Evolutionary conservation across 2,329 filamentous ascomycete genomes (phyloP).

Genomic region (Grosmannia huntii): DNA sequence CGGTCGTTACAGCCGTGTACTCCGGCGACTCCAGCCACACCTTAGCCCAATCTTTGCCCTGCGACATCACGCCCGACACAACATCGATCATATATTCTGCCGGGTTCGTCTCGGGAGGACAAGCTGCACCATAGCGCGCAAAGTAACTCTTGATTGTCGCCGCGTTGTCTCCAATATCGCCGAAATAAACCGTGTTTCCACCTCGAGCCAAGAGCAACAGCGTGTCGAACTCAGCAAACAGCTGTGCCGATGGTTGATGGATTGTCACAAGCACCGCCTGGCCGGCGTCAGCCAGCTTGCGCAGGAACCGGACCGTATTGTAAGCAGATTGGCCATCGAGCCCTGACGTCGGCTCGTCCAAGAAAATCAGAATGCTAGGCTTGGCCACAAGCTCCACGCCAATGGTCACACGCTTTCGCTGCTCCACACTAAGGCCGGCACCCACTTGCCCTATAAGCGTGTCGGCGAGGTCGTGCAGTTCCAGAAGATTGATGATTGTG

Average conservation of each 20-base stretch:
- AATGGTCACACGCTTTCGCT: slow-evolving; percentile 44
- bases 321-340: slow-evolving; percentile 57
- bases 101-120: slow-evolving; percentile 52
- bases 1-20: slow-evolving; percentile 35
- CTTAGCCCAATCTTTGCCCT: slow-evolving; percentile 25
- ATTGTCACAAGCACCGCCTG: slow-evolving; percentile 59
- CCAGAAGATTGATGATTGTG: slow-evolving; percentile 57
- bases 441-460: slow-evolving; percentile 39
- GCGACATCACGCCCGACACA: slow-evolving; percentile 35
- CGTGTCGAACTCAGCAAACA: slow-evolving; percentile 55
- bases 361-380: slow-evolving; percentile 44
- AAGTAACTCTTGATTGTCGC: slow-evolving; percentile 51
- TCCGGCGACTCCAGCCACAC: slow-evolving; percentile 25
- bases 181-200: slow-evolving; percentile 55
- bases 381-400: slow-evolving; percentile 50
- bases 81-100: slow-evolving; percentile 65
- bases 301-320: slow-evolving; percentile 51
- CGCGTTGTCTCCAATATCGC: slow-evolving; percentile 41
- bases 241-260: slow-evolving; percentile 53
- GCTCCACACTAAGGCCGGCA: slow-evolving; percentile 36
- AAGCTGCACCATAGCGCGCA: slow-evolving; percentile 48
- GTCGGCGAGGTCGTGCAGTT: slow-evolving; percentile 33
- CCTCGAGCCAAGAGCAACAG: slow-evolving; percentile 51
- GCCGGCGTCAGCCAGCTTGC: slow-evolving; percentile 53
- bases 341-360: slow-evolving; percentile 51